Conservation (phyloP, 495 filamentous ascomycete genomes). For the Hyaloscypha hepaticicola region DNA sequence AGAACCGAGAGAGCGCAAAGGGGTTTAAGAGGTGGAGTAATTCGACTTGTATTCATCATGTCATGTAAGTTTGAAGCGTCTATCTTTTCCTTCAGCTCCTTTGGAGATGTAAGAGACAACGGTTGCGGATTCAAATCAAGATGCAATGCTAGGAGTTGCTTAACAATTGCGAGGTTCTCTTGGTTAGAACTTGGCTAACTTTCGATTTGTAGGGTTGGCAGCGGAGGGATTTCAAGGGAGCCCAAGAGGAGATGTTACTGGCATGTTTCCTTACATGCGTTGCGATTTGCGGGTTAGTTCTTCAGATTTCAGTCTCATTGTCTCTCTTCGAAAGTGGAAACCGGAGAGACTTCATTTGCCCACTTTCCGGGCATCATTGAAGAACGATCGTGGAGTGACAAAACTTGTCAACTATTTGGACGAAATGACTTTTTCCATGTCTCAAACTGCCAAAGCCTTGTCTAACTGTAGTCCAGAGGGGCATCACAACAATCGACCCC, state of each 20-base stretch:
- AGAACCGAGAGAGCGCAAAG: slow-evolving; percentile 33
- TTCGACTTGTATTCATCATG: slow-evolving; percentile 29
- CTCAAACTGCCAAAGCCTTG: not conserved
- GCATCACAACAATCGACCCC: slow-evolving; percentile 28
- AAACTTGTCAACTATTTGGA: too few relatives aligned
- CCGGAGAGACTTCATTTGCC: not conserved
- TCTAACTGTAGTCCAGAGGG: slow-evolving; percentile 25
- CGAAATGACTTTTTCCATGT: not conserved
- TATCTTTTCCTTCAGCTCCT: not conserved
- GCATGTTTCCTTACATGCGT: slow-evolving; percentile 37
- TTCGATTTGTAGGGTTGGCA: slow-evolving; percentile 20
- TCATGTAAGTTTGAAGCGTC: slow-evolving; percentile 19
- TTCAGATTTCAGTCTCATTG: not conserved
- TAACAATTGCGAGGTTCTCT: not conserved
- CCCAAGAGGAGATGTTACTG: slow-evolving; percentile 31
- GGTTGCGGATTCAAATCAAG: not conserved
- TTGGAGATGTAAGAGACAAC: not conserved
- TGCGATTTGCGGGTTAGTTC: slow-evolving; percentile 37
- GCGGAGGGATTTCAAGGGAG: slow-evolving; percentile 34
- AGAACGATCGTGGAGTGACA: slow-evolving; percentile 29
- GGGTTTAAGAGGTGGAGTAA: slow-evolving; percentile 41
- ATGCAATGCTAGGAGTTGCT: not conserved
- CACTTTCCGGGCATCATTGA: too few relatives aligned
- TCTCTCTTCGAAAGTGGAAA: not conserved
- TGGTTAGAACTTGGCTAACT: not conserved